Evolutionary conservation across 495 filamentous ascomycete genomes (phyloP).

Genomic region (Platismatia glauca): DNA sequence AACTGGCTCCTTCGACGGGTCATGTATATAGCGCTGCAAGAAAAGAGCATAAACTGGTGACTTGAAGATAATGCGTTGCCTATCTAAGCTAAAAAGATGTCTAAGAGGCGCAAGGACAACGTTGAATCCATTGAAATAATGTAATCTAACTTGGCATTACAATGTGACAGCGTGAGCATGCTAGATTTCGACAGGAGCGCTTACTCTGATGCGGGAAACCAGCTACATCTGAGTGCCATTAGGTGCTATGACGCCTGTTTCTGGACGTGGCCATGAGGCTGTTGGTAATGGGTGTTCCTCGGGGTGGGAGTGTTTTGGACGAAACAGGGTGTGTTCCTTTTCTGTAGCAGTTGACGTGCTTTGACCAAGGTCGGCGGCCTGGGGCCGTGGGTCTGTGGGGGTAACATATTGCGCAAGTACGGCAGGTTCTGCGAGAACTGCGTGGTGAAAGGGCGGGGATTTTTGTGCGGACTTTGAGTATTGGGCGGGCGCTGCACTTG

Average conservation of each 20-base stretch:
- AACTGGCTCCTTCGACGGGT: background rate
- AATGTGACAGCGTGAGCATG: constrained; percentile 4
- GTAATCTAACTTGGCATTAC: background rate
- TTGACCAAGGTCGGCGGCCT: background rate
- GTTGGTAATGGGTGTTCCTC: background rate
- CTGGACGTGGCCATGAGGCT: background rate
- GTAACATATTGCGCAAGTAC: background rate
- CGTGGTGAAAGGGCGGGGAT: background rate
- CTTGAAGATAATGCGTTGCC: background rate
- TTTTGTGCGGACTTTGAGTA: background rate
- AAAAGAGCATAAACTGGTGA: background rate
- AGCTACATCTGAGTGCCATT: background rate
- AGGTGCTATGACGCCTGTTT: background rate
- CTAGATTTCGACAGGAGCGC: background rate
- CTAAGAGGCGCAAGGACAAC: background rate
- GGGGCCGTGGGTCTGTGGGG: background rate
- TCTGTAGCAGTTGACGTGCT: background rate
- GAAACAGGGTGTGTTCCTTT: background rate
- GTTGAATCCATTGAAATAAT: background rate
- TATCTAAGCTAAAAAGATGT: constrained; percentile 1
- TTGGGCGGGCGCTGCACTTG: background rate
- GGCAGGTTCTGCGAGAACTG: background rate
- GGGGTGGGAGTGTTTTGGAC: background rate
- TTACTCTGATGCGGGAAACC: background rate
- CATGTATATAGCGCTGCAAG: background rate